These are phyloP conservation scores for Kwoniella shivajii DNA, from an alignment of 1,284 basidiomycete genomes.

Conservation along the genomic window DNA sequence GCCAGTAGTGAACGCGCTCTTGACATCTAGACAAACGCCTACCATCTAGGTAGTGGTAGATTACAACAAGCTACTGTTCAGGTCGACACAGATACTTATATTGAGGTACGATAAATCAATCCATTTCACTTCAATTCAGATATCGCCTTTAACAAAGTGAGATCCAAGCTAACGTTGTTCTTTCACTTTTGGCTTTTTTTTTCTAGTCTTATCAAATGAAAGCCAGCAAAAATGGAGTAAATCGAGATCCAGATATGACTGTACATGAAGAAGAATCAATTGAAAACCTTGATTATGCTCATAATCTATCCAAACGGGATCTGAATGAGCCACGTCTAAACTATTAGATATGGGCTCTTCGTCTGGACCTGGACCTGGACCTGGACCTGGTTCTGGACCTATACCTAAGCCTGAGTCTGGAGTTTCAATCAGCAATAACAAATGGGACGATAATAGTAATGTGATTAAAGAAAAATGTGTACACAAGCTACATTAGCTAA, in stretches of 20 bases:
- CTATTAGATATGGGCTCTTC: background rate
- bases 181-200: too few species aligned
- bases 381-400: background rate
- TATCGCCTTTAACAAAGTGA: too few species aligned
- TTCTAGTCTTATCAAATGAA: conserved; percentile 6
- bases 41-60: conserved; percentile 12
- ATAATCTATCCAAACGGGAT: conserved; percentile 8
- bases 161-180: background rate
- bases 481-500: too few species aligned
- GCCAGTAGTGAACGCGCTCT: conserved; percentile 18
- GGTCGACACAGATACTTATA: conserved; percentile 37
- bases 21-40: conserved; percentile 23
- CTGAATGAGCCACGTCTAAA: background rate
- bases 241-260: background rate
- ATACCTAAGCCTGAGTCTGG: too few species aligned
- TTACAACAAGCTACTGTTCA: conserved; percentile 32
- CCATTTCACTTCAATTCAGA: background rate
- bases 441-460: too few species aligned
- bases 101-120: conserved; percentile 20
- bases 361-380: background rate
- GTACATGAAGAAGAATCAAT: conserved; percentile 6
- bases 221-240: background rate
- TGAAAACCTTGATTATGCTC: conserved; percentile 7
- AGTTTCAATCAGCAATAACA: too few species aligned
- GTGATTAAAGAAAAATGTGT: too few species aligned